Conservation (phyloP, 2,329 filamentous ascomycete species). For the Colletotrichum sp. region DNA sequence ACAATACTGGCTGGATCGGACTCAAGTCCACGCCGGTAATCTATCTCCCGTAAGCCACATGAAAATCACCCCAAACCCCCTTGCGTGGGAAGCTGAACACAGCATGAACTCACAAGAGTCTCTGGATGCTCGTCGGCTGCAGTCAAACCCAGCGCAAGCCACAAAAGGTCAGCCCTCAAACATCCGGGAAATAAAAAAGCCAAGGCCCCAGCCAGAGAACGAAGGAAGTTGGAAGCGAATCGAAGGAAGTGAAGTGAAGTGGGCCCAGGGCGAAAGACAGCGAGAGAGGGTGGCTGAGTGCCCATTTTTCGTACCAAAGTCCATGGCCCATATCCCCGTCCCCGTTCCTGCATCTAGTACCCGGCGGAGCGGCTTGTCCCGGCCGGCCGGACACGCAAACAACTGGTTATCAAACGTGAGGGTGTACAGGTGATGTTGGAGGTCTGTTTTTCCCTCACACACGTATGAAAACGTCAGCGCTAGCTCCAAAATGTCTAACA, state of each 20-base stretch:
- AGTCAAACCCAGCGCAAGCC: not conserved
- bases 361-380: constrained; percentile 8
- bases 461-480: not conserved
- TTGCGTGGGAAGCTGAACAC: not conserved
- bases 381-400: constrained; percentile 22
- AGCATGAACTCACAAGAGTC: constrained; percentile 26
- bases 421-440: constrained; percentile 31
- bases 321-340: constrained; percentile 51
- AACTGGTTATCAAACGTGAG: constrained; percentile 30
- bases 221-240: not conserved
- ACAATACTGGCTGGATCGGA: constrained; percentile 45
- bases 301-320: constrained; percentile 37
- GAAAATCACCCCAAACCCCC: not conserved
- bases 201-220: not conserved
- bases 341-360: constrained; percentile 55
- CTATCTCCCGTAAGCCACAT: constrained; percentile 2
- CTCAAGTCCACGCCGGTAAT: constrained; percentile 47
- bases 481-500: not conserved
- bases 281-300: not conserved
- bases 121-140: constrained; percentile 35
- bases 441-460: constrained; percentile 17
- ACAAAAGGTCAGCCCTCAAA: not conserved
- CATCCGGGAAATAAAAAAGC: not conserved
- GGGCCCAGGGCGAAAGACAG: not conserved
- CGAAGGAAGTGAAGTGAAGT: not conserved